Evolutionary conservation across 2,329 filamentous ascomycete species (phyloP).

Genomic region (Aspergillus neotritici): DNA sequence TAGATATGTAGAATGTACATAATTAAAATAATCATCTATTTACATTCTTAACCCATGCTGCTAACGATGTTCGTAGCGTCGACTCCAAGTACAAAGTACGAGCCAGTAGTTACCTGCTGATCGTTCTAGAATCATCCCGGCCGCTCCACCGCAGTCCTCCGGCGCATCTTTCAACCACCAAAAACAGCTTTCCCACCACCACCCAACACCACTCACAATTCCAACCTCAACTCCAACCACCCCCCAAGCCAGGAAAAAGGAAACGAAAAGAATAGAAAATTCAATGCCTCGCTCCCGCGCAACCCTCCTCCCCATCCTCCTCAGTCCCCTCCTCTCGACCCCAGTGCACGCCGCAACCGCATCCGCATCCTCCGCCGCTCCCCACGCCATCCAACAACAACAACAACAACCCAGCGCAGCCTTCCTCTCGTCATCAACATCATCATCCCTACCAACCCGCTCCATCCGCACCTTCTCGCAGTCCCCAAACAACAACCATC

Average conservation of each 20-base stretch:
- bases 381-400: slow-evolving; percentile 2
- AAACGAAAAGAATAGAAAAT: slow-evolving; percentile 11
- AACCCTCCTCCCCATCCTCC: slow-evolving; percentile 23
- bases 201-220: neutral
- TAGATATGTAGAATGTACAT: neutral
- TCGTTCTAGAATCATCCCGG: slow-evolving; percentile 16
- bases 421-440: too few species aligned
- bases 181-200: neutral
- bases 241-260: too few species aligned
- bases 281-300: slow-evolving; percentile 25
- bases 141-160: too few species aligned
- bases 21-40: slow-evolving; percentile 1
- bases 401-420: slow-evolving; percentile 4
- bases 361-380: neutral
- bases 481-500: slow-evolving; percentile 5
- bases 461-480: neutral
- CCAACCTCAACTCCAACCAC: neutral
- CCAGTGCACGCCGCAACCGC: slow-evolving; percentile 17
- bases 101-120: neutral
- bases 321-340: slow-evolving; percentile 13
- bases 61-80: too few species aligned
- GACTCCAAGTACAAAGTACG: neutral
- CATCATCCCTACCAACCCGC: slow-evolving; percentile 5
- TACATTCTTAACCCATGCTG: too few species aligned
- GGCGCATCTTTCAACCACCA: too few species aligned